phyloP scores from a whole-genome alignment of 2,329 filamentous ascomycete genomes.

The Botrytis porri region DNA sequence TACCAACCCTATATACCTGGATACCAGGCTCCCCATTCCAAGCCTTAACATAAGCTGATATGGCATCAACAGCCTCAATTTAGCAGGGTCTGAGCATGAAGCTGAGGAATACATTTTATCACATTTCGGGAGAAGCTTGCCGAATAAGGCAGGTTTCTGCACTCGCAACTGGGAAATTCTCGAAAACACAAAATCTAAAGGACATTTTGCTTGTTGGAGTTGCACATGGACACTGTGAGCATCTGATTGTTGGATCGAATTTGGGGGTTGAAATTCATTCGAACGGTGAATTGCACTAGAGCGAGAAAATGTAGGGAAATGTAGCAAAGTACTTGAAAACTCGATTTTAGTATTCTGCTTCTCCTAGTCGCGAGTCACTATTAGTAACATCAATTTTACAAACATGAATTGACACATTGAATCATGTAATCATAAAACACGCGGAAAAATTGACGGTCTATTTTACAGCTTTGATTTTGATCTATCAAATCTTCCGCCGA shows the following conservation, averaged over 20 bases:
- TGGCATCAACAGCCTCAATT: background rate
- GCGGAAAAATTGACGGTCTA: constrained; percentile 36
- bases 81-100: background rate
- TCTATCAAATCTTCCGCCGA: constrained; percentile 33
- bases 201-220: background rate
- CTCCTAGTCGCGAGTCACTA: background rate
- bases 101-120: background rate
- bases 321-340: background rate
- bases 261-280: background rate
- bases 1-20: background rate
- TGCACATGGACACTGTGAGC: background rate
- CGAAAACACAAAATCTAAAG: background rate
- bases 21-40: background rate
- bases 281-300: background rate
- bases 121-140: background rate
- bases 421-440: constrained; percentile 14
- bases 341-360: background rate
- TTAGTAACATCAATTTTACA: background rate
- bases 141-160: background rate
- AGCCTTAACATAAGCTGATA: constrained; percentile 1
- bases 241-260: background rate
- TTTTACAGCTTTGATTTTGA: constrained; percentile 37
- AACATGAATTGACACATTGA: background rate
- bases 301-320: background rate
- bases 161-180: background rate